phyloP scores from a whole-genome alignment of 2,329 filamentous ascomycete species.

The Xylaria sp. region DNA sequence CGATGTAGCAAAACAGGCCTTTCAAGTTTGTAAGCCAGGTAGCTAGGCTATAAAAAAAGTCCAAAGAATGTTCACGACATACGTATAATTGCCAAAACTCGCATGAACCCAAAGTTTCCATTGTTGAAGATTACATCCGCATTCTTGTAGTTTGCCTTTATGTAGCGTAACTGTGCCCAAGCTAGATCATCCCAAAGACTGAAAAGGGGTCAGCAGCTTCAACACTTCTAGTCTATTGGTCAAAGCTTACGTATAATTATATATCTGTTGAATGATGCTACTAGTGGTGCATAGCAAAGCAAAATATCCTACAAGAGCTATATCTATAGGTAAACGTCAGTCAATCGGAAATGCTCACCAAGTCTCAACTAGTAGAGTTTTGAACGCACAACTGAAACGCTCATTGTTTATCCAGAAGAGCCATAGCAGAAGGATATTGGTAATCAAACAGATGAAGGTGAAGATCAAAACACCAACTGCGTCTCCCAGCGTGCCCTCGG shows the following conservation, averaged over 20 bases:
- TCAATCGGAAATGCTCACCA: constrained; percentile 16
- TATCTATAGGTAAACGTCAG: constrained; percentile 26
- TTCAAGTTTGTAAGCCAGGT: background rate
- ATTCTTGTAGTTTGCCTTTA: constrained; percentile 41
- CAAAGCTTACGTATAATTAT: constrained; percentile 40
- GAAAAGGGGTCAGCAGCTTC: background rate
- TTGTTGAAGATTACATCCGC: constrained; percentile 44
- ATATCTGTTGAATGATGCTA: constrained; percentile 44
- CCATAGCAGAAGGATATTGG: constrained; percentile 40
- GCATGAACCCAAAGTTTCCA: constrained; percentile 44
- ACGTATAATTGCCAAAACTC: constrained; percentile 40
- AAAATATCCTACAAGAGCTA: constrained; percentile 42
- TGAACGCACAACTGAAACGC: constrained; percentile 35
- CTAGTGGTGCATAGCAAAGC: constrained; percentile 36
- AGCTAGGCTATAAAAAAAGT: background rate
- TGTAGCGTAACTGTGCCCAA: constrained; percentile 41
- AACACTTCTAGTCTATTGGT: background rate
- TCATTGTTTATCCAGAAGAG: constrained; percentile 41
- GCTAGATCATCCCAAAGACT: constrained; percentile 40
- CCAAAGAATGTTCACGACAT: constrained; percentile 15
- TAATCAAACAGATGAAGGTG: constrained; percentile 40
- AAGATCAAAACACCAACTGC: constrained; percentile 41
- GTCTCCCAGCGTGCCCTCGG: constrained; percentile 40
- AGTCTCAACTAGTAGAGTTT: background rate
- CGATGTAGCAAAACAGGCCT: constrained; percentile 43